These are phyloP conservation scores for Lolium perenne DNA, from an alignment of 176 grass and related monocot genomes.

Conservation along the genomic window DNA sequence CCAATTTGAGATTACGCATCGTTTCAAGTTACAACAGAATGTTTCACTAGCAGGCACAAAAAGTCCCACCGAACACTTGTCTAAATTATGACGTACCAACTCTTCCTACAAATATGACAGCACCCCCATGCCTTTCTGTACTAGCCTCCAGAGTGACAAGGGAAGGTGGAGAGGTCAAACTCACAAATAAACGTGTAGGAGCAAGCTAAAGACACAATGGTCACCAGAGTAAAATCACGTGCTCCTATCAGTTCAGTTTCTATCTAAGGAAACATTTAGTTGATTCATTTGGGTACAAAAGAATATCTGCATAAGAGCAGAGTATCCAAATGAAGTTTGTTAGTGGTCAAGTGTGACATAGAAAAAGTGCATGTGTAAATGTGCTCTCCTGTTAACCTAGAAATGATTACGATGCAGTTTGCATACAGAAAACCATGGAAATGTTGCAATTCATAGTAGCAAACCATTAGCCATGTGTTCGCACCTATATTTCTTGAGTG, in stretches of 20 bases:
- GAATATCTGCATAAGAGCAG: not conserved
- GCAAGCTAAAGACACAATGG: not conserved
- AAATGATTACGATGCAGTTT: conserved; percentile 2
- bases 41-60: conserved; percentile 14
- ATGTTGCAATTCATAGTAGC: conserved; percentile 7
- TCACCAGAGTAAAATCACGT: conserved; percentile 1
- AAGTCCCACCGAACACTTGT: conserved; percentile 8
- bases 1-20: not conserved
- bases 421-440: conserved; percentile 9
- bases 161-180: not conserved
- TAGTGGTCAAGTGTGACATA: not conserved
- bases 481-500: conserved; percentile 72
- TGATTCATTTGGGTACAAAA: conserved; percentile 42
- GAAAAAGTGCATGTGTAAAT: conserved; percentile 16
- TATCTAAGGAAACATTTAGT: conserved; percentile 22
- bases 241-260: conserved; percentile 6
- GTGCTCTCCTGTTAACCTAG: conserved; percentile 1
- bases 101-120: not conserved
- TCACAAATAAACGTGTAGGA: conserved; percentile 10
- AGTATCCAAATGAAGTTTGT: conserved; percentile 22
- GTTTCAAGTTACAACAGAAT: conserved; percentile 33
- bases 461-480: conserved; percentile 27
- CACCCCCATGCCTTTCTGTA: conserved; percentile 25
- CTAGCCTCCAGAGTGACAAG: not conserved
- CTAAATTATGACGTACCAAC: not conserved